Evolutionary conservation across 768 basidiomycete genomes (phyloP).

Genomic region (Russula compacta): DNA sequence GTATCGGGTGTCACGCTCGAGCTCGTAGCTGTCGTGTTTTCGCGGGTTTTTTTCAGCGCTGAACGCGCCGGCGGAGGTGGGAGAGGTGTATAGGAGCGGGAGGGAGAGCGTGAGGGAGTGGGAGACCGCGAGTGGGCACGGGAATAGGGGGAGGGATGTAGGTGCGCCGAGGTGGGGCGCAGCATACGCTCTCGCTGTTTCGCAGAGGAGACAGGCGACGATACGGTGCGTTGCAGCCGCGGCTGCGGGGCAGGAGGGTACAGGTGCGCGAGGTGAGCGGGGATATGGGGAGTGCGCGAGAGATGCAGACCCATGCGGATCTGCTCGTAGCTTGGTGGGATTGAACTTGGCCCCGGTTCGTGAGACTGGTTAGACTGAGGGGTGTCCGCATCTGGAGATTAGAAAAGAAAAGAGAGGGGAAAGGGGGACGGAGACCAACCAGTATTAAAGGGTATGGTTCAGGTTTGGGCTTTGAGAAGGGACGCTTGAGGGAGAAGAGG

Average conservation of each 20-base stretch:
- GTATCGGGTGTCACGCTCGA: conserved; percentile 22
- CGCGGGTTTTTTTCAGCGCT: conserved; percentile 49
- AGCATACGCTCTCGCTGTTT: conserved; percentile 8
- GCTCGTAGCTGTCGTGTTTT: conserved; percentile 26
- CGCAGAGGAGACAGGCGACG: conserved; percentile 23
- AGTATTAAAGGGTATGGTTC: background rate
- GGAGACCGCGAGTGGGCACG: background rate
- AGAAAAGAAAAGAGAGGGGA: background rate
- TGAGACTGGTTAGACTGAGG: conserved; percentile 27
- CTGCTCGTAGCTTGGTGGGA: conserved; percentile 61
- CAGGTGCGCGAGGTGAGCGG: conserved; percentile 27
- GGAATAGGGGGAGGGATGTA: background rate
- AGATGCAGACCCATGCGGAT: conserved; percentile 76
- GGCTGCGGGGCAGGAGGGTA: background rate
- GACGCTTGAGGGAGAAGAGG: conserved; percentile 9
- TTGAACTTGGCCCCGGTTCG: conserved; percentile 31
- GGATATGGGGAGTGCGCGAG: conserved; percentile 66
- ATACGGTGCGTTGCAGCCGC: background rate
- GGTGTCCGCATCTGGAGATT: background rate
- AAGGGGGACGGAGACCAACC: background rate
- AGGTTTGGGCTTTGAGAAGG: conserved; percentile 3
- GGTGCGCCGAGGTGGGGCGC: conserved; percentile 25
- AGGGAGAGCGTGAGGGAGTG: background rate
- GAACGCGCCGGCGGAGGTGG: conserved; percentile 55
- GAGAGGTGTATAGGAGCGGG: conserved; percentile 21